Evolutionary conservation across 169 alveolate species (phyloP).

Genomic region (Cryptosporidium parvum): DNA sequence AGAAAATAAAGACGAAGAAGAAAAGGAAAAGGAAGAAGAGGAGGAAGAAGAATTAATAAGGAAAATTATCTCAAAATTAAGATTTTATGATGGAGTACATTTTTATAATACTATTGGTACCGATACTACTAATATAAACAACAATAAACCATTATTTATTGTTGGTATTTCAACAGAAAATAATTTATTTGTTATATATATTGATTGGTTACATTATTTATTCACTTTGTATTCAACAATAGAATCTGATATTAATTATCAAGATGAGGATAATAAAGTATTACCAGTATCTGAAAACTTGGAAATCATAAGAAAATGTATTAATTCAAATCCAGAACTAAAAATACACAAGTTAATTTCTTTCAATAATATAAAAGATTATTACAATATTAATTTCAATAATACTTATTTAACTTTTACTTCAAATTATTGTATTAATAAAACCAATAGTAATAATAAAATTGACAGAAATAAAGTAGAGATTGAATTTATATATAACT

Average conservation of each 20-base stretch:
- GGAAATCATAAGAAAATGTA: slow-evolving; percentile 20
- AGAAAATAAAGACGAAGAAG: background rate
- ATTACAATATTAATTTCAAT: background rate
- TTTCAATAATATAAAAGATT: too few species aligned
- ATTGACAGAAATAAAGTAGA: background rate
- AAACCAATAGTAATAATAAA: background rate
- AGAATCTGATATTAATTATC: background rate
- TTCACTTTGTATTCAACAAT: slow-evolving; percentile 17
- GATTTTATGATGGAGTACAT: background rate
- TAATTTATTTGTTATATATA: background rate
- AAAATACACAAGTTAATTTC: background rate
- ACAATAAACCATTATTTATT: slow-evolving; percentile 1
- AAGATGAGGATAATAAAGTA: background rate
- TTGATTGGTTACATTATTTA: slow-evolving; percentile 53
- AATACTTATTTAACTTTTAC: background rate
- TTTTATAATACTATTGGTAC: too few species aligned
- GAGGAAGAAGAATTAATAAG: background rate
- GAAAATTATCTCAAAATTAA: background rate
- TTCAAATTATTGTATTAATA: background rate
- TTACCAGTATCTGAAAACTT: slow-evolving; percentile 16
- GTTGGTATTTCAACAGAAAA: slow-evolving; percentile 1
- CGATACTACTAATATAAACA: too few species aligned
- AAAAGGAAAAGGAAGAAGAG: background rate
- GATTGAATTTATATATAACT: slow-evolving; percentile 6
- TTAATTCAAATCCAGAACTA: background rate